Evolutionary conservation across 257 asterid genomes (phyloP), one percentile per base, ranked within the genome.

Genomic region (Ocimum tenuiflorum): DNA sequence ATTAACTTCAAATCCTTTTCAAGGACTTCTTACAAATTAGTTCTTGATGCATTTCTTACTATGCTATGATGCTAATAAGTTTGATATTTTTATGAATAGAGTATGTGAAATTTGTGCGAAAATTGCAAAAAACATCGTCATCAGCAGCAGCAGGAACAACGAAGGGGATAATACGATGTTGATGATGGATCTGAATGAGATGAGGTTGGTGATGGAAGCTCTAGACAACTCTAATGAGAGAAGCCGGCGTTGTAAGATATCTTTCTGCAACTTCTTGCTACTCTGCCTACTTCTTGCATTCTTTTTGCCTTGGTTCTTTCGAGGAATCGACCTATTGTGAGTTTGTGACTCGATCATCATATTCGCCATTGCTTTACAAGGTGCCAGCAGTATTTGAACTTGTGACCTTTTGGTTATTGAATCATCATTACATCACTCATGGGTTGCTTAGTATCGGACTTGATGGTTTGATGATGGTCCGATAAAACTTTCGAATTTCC

Each of bases 41-140:
- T 36, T 36, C 10, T 36, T 5, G 42, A 7, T 36, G 42, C 41
- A 35, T 2, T 8, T 5, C 6, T 8, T 1, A 5, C 2, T 3
- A 39, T 9, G 13, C n/a, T n/a, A n/a, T n/a, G n/a, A n/a, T n/a
- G n/a, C n/a, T 39, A 9, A 27, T 27, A 3, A 39, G 13, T 39
- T 8, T 13, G 49, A 43, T 43, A 0, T 13, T 31, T 8, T 33
- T 8, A 2, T 8, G 9, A 10, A 29, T 82, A 86, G 89, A 65
- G 23, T 55, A 17, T 83, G 94, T 29, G 88, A 86, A 69, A 83
- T 86, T 5, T 81, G 89, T 67, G 87, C 84, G 2, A 65, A 70
- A 29, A 70, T 58, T 11, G 85, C 81, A 0, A 76, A 70, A 52
- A 83, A 81, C 69, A 71, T 81, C 6, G 49, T 24, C 8, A 51